Conservation (phyloP, 148 eudicot genomes). For the Simmondsia chinensis region DNA sequence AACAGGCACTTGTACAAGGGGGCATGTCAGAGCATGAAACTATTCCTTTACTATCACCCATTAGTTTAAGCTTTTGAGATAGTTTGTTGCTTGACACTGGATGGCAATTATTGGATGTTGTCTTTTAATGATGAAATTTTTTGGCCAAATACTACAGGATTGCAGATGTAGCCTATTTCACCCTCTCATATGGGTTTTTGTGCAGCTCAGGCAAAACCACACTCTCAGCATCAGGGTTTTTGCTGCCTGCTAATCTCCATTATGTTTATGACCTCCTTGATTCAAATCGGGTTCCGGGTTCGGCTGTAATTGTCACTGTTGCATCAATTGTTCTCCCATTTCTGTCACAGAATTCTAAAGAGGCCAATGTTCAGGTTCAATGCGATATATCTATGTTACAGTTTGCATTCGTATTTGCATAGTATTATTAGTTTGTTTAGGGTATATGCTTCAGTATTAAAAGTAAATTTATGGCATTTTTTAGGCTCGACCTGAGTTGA, state of each 20-base stretch:
- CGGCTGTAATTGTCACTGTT: conserved; percentile 55
- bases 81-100: too few species aligned
- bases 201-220: conserved; percentile 74
- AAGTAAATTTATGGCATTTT: not conserved
- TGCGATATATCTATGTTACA: not conserved
- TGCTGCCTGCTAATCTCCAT: conserved; percentile 40
- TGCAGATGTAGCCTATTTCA: not conserved
- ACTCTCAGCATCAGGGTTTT: conserved; percentile 81
- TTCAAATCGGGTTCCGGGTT: conserved; percentile 6
- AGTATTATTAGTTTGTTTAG: too few species aligned
- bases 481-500: conserved; percentile 54
- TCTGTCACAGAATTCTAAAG: conserved; percentile 31
- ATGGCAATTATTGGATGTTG: too few species aligned
- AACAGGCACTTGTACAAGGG: too few species aligned
- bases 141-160: too few species aligned
- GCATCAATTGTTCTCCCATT: conserved; percentile 90
- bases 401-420: not conserved
- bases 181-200: conserved; percentile 1
- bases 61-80: too few species aligned
- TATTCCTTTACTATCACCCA: too few species aligned
- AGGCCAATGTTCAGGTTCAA: conserved; percentile 33
- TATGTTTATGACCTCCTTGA: conserved; percentile 7
- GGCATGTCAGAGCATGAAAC: too few species aligned
- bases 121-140: not conserved
- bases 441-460: not conserved